Conservation (phyloP, 768 basidiomycete species). For the Suillus americanus region DNA sequence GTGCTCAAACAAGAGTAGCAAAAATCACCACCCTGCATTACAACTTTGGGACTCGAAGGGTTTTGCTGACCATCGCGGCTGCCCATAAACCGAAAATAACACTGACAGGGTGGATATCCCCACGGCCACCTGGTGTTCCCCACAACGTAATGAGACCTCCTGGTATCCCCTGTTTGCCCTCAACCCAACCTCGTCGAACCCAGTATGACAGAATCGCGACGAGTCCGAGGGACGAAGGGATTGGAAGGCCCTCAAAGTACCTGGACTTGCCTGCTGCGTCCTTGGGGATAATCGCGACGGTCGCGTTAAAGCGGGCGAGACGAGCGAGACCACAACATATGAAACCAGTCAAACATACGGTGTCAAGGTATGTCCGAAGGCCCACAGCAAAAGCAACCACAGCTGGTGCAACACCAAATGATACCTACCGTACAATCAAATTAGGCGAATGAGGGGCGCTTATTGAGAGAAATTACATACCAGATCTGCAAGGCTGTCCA, state of each 20-base stretch:
- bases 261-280: conserved; percentile 82
- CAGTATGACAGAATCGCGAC: conserved; percentile 81
- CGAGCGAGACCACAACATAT: conserved; percentile 96
- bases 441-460: conserved; percentile 5
- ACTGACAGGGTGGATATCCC: conserved; percentile 83
- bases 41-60: conserved; percentile 80
- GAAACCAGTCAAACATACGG: conserved; percentile 81
- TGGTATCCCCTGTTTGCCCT: conserved; percentile 72
- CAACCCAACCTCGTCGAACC: conserved; percentile 84
- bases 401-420: conserved; percentile 97
- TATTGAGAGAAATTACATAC: conserved; percentile 41
- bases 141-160: conserved; percentile 72
- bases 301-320: conserved; percentile 97
- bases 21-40: conserved; percentile 31
- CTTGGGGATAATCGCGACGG: conserved; percentile 91
- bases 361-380: conserved; percentile 89
- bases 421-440: conserved; percentile 58
- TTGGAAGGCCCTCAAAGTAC: conserved; percentile 98
- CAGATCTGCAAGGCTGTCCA: conserved; percentile 95
- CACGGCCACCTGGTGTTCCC: conserved; percentile 68
- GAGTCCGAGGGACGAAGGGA: conserved; percentile 84
- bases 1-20: conserved; percentile 1
- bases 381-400: conserved; percentile 89
- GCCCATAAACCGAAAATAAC: conserved; percentile 86
- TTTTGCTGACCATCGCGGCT: conserved; percentile 98